Evolutionary conservation across 768 basidiomycete genomes (phyloP), one percentile per base, ranked within the genome.

Genomic region (Scleroderma bovista): DNA sequence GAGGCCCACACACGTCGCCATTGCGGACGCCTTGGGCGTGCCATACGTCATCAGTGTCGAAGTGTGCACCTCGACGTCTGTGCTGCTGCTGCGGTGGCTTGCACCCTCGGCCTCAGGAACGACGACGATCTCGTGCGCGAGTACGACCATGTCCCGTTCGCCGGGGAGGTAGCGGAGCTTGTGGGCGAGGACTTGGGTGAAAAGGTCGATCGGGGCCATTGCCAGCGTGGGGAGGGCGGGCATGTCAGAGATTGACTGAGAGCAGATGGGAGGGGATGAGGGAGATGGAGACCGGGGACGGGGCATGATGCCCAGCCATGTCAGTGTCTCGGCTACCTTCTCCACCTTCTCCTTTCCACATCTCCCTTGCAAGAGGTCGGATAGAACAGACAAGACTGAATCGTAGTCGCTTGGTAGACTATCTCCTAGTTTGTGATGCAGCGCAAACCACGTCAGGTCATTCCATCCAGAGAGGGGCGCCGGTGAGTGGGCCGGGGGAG

Each of bases 1-100:
- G 40, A 93, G 67, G 4, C 93, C 93, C 16, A 96, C 93, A 3
- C 88, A 90, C 26, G 83, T 74, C n/a, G 91, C 80, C 93, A 96
- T 96, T 5, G 93, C 93, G 0, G 87, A 86, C 3, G 76, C 78
- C 1, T 60, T 62, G 7, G 69, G 54, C 17, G 72, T 76, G 1
- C 84, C 92, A 56, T 85, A 86, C 29, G 76, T 68, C 20, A 84
- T 70, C 13, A 93, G 64, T 20, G 78, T 76, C 8, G 88, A 87
- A 11, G 80, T 83, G 55, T 92, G 77, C 29, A 81, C 75, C 55
- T 82, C 74, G 23, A 22, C 56, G 76, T 72, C 33, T 65, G 50
- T 6, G 32, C 47, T 6, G 46, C 29, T 10, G 34, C 24, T 17
- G 53, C 33, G 19, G 40, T 41, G 19, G 2, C 11, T 10, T 20